These are phyloP conservation scores for Suillus lakei DNA, from an alignment of 768 basidiomycete species.

Conservation along the genomic window DNA sequence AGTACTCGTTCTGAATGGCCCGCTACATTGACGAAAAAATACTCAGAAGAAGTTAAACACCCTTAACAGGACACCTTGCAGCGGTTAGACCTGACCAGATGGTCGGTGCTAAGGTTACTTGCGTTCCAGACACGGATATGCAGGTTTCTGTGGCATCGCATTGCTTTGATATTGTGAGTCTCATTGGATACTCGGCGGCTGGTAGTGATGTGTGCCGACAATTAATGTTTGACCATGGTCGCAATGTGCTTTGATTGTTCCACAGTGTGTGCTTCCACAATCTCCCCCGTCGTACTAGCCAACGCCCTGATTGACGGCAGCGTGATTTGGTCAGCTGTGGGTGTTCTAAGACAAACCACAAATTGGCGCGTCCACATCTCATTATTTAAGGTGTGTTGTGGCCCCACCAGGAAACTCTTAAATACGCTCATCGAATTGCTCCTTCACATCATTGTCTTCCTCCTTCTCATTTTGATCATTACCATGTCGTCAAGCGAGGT, in stretches of 20 bases:
- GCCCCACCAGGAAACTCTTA: not conserved
- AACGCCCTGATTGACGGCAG: not conserved
- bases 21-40: too few relatives aligned
- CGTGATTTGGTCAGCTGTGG: not conserved
- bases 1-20: too few relatives aligned
- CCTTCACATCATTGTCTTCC: not conserved
- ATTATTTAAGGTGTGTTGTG: not conserved
- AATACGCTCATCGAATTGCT: not conserved
- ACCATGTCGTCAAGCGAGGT: conserved; percentile 20
- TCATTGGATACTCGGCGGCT: not conserved
- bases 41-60: too few relatives aligned
- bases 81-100: not conserved
- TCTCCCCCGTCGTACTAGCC: too few relatives aligned
- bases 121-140: not conserved
- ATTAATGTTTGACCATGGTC: not conserved
- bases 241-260: not conserved
- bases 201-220: not conserved
- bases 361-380: conserved; percentile 13
- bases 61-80: not conserved
- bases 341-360: not conserved
- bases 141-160: not conserved
- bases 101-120: too few relatives aligned
- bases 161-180: not conserved
- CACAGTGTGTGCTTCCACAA: not conserved
- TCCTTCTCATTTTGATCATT: not conserved